Conservation (phyloP, 2,329 filamentous ascomycete species). For the Exophiala aquamarina region DNA sequence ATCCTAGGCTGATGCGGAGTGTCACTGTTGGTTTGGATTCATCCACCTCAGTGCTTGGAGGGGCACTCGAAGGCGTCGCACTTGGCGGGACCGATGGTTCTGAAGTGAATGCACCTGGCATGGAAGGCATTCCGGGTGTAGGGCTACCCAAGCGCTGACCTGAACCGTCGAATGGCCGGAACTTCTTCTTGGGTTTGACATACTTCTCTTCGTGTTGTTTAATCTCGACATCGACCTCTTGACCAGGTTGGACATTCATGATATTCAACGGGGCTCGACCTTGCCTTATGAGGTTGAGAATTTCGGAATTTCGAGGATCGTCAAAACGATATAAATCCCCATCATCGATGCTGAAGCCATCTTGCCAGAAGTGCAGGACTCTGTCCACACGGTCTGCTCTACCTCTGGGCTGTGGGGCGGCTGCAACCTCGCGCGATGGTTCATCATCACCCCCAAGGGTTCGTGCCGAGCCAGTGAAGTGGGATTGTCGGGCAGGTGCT, state of each 20-base stretch:
- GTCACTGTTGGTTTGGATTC: conserved; percentile 58
- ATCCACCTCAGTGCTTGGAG: conserved; percentile 52
- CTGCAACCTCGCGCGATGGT: conserved; percentile 57
- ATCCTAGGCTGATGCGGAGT: conserved; percentile 63
- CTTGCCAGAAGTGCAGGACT: conserved; percentile 63
- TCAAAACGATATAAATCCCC: conserved; percentile 63
- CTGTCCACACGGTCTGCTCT: conserved; percentile 55
- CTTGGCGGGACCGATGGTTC: conserved; percentile 35
- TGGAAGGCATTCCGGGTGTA: conserved; percentile 51
- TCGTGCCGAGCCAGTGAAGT: conserved; percentile 61
- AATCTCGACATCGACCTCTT: conserved; percentile 65
- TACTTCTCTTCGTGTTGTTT: conserved; percentile 63
- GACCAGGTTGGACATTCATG: conserved; percentile 61
- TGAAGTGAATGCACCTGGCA: conserved; percentile 26
- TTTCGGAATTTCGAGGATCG: conserved; percentile 61
- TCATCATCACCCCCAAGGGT: conserved; percentile 66
- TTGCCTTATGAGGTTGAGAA: conserved; percentile 62
- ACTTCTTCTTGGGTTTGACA: conserved; percentile 62
- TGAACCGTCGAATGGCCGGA: conserved; percentile 60
- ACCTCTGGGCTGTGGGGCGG: conserved; percentile 44
- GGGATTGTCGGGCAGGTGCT: conserved; percentile 32
- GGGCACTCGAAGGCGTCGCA: conserved; percentile 28
- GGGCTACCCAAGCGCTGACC: conserved; percentile 65
- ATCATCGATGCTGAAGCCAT: conserved; percentile 67
- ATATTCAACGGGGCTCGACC: conserved; percentile 63